phyloP scores from a whole-genome alignment of 2,329 filamentous ascomycete species.

The Neonectria ditissima region DNA sequence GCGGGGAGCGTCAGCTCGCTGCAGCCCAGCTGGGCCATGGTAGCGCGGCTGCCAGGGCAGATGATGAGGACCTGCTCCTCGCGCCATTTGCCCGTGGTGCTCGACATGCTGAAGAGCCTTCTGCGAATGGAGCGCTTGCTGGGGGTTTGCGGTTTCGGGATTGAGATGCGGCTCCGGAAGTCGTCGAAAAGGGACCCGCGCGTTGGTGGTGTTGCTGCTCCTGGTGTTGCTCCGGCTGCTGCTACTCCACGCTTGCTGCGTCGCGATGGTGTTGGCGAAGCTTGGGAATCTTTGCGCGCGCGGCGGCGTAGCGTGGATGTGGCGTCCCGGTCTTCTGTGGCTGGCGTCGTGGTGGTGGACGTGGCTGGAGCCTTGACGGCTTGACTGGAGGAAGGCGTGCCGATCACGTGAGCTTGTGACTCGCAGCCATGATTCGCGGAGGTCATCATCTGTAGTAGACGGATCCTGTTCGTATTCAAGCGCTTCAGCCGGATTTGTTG shows the following conservation, averaged over 20 bases:
- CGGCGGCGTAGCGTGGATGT: slow-evolving; percentile 20
- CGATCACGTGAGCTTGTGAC: slow-evolving; percentile 2
- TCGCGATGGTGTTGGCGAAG: slow-evolving; percentile 39
- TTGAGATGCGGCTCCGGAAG: slow-evolving; percentile 1
- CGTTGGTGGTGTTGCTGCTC: slow-evolving; percentile 23
- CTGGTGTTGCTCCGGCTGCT: slow-evolving; percentile 26
- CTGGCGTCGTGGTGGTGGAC: background rate
- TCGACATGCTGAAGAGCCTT: slow-evolving; percentile 60
- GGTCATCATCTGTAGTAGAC: background rate
- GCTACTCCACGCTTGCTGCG: slow-evolving; percentile 23
- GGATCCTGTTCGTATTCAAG: background rate
- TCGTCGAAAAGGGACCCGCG: slow-evolving; percentile 1
- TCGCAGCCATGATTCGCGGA: background rate
- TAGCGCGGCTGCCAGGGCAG: slow-evolving; percentile 87
- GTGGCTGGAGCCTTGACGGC: background rate
- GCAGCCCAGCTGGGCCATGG: slow-evolving; percentile 90
- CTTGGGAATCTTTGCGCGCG: slow-evolving; percentile 39
- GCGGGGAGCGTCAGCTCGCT: slow-evolving; percentile 92
- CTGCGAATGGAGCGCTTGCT: slow-evolving; percentile 26
- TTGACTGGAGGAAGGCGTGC: background rate
- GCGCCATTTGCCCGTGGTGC: slow-evolving; percentile 69
- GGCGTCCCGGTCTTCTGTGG: background rate
- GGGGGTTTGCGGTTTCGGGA: slow-evolving; percentile 15
- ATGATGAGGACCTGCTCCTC: slow-evolving; percentile 77
- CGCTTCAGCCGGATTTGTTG: background rate